Base-by-base conservation (phyloP, 805 yeast species). In the Zygosaccharomyces bailii region DNA sequence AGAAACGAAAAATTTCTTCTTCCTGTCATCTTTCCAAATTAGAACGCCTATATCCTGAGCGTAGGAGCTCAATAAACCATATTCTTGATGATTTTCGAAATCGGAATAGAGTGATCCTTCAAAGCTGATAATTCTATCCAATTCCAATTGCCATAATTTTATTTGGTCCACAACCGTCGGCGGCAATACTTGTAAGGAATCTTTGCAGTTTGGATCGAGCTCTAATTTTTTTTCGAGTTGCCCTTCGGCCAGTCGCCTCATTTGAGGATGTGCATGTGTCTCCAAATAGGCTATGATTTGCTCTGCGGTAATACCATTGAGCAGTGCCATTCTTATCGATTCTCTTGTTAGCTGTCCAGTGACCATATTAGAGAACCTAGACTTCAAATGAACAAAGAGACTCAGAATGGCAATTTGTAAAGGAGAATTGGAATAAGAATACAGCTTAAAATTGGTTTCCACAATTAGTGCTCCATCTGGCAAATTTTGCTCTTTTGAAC, bases 121-220 rank as follows among this genome's bases (percentile, higher is more conserved):
- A 40, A 80, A 85, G 1, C 93, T 78, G 54, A 85, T 82, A 52
- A 93, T 86, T 66, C 99, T 78, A 63, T 93, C 98, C 68, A 90
- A 67, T 62, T 93, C 99, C 48, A 93, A 71, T 69, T 93, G 98
- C 99, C 99, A 93, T 42, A 93, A 72, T 60, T 82, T 83, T 55
- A 93, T 86, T 63, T 93, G 99, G 66, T 93, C 99, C 1, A 87
- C 86, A n/a, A 93, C 96, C 0, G 96, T 93, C 0, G 98, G 96
- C 3, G 98, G 98, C 4, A 86, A 63, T 9, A 93, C 70, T 58
- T 82, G 82, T 46, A 80, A 56, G 50, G 75, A 61, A 52, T 80
- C 76, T 50, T 75, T 74, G 5, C 74, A 66, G 10, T 68, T 69
- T 4, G 69, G 61, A 34, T 68, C 72, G 47, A 80, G 75, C 48